A percentile compares a stretch with the other conserved stretches of the same genome.
phyloP scores from a whole-genome alignment of 2,329 filamentous ascomycete species.

The Ophiostoma piceae region DNA sequence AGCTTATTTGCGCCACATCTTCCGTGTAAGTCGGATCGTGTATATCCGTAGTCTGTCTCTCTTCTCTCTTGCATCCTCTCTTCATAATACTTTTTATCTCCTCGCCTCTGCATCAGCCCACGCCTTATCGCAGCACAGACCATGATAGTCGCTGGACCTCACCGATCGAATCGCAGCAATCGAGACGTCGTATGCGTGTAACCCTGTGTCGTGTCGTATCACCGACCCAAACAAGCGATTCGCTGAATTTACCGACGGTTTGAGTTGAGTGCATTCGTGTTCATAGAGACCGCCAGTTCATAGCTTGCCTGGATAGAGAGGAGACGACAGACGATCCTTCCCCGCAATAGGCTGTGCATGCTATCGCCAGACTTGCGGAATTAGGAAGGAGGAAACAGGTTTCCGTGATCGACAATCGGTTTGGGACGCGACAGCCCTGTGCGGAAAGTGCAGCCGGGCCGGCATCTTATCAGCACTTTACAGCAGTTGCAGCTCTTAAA shows the following conservation, averaged over 20 bases:
- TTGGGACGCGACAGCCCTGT: neutral
- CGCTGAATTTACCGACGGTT: neutral
- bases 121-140: neutral
- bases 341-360: neutral
- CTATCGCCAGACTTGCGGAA: conserved; percentile 2
- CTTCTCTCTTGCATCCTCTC: no score
- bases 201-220: neutral
- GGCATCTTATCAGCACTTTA: conserved; percentile 5
- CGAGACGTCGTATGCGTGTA: neutral
- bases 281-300: no score
- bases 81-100: no score
- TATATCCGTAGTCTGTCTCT: neutral
- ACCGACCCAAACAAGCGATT: neutral
- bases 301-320: neutral
- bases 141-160: neutral
- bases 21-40: neutral
- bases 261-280: neutral
- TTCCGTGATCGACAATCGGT: neutral
- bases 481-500: neutral
- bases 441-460: neutral
- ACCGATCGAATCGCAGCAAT: neutral
- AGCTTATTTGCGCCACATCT: neutral
- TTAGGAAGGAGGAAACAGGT: conserved; percentile 7
- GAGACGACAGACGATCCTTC: neutral
- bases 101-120: neutral